These are phyloP conservation scores for Fusarium palustre DNA, from an alignment of 2,329 filamentous ascomycete species.

Conservation along the genomic window DNA sequence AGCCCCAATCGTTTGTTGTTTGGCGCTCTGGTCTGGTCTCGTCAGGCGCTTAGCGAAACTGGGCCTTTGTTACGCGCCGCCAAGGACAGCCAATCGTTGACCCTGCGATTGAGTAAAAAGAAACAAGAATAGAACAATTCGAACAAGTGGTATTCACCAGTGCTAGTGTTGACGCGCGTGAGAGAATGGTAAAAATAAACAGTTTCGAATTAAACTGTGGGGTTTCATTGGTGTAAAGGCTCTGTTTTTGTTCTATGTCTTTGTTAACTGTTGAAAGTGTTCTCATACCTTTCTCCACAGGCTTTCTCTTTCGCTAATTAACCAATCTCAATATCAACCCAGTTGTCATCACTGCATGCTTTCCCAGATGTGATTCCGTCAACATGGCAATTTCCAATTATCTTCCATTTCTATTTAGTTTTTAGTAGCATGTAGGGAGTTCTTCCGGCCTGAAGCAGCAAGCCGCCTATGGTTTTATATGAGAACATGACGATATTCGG, in stretches of 20 bases:
- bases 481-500: neutral
- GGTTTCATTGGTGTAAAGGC: neutral
- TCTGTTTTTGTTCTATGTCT: neutral
- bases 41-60: slow-evolving; percentile 45
- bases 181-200: slow-evolving; percentile 5
- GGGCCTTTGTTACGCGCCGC: slow-evolving; percentile 25
- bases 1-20: slow-evolving; percentile 40
- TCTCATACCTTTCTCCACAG: no score
- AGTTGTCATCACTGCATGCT: no score
- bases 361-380: no score
- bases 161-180: neutral
- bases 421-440: no score
- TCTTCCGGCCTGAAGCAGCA: no score
- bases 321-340: no score
- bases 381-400: no score
- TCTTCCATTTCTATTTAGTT: no score
- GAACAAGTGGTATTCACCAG: neutral
- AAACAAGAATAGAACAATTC: slow-evolving; percentile 29
- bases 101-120: slow-evolving; percentile 5
- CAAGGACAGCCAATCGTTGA: slow-evolving; percentile 21
- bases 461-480: accelerated
- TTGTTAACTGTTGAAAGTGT: neutral
- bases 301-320: no score
- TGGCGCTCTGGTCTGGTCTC: slow-evolving; percentile 27
- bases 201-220: neutral